Percentiles rank a stretch among this genome's conserved stretches.
Evolutionary conservation across 2,329 filamentous ascomycete species (phyloP).

Genomic region (Neurospora sp.): DNA sequence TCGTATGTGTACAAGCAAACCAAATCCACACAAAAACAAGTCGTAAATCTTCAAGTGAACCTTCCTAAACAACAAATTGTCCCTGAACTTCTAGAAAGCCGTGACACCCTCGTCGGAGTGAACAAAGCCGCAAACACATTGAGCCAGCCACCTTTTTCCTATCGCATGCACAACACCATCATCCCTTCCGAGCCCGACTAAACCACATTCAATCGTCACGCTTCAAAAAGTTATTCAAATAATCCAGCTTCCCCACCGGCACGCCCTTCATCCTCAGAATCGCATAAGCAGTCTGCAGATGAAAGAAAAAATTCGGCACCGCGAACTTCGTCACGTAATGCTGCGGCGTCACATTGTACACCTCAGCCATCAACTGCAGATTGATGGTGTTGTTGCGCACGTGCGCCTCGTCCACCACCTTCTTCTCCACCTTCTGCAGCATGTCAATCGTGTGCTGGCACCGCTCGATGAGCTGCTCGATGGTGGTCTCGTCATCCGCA

Average conservation of each 20-base stretch:
- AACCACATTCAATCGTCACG: neutral
- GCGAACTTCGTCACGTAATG: slow-evolving; percentile 35
- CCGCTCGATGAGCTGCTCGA: slow-evolving; percentile 22
- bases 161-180: too few relatives aligned
- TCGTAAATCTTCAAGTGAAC: neutral
- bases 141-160: neutral
- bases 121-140: neutral
- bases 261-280: slow-evolving; percentile 49
- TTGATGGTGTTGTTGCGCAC: neutral
- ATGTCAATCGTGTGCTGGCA: slow-evolving; percentile 23
- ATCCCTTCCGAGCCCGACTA: too few relatives aligned
- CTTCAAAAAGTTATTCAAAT: slow-evolving; percentile 23
- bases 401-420: slow-evolving; percentile 17
- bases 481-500: slow-evolving; percentile 23
- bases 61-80: neutral
- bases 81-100: neutral
- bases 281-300: slow-evolving; percentile 44
- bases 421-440: slow-evolving; percentile 19
- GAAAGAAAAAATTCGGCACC: slow-evolving; percentile 53
- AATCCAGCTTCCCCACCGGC: slow-evolving; percentile 48
- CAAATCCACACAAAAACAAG: neutral
- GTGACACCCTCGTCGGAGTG: neutral
- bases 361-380: slow-evolving; percentile 7
- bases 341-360: slow-evolving; percentile 14
- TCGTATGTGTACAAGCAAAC: neutral